Conservation (phyloP, 768 basidiomycete species). For the Termitomyces heimii region DNA sequence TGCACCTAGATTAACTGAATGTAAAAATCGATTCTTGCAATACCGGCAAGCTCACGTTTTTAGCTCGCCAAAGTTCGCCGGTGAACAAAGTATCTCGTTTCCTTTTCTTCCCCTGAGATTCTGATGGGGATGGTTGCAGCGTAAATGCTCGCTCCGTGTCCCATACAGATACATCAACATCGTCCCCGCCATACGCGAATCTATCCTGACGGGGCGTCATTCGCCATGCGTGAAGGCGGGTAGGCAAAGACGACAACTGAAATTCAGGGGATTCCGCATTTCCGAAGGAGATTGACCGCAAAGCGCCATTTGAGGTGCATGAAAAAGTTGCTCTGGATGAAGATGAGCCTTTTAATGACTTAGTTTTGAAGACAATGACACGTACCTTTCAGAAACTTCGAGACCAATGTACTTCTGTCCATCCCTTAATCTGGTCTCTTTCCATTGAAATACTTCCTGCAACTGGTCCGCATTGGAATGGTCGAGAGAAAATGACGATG, state of each 20-base stretch:
- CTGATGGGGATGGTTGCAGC: slow-evolving; percentile 15
- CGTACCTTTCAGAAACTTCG: slow-evolving; percentile 42
- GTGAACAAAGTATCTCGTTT: slow-evolving; percentile 58
- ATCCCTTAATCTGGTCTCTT: slow-evolving; percentile 50
- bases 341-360: background rate
- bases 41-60: slow-evolving; percentile 52
- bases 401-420: slow-evolving; percentile 61
- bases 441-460: slow-evolving; percentile 47
- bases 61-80: slow-evolving; percentile 80
- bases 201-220: slow-evolving; percentile 43
- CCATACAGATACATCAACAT: slow-evolving; percentile 84
- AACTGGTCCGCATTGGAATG: slow-evolving; percentile 30
- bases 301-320: slow-evolving; percentile 73
- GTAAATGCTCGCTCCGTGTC: slow-evolving; percentile 54
- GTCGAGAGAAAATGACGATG: slow-evolving; percentile 35
- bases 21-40: background rate
- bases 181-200: slow-evolving; percentile 82
- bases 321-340: slow-evolving; percentile 46
- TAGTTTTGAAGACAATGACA: background rate
- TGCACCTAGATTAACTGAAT: slow-evolving; percentile 36
- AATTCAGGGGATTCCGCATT: slow-evolving; percentile 16
- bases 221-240: slow-evolving; percentile 64
- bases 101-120: slow-evolving; percentile 41
- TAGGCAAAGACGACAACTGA: slow-evolving; percentile 47
- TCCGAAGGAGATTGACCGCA: slow-evolving; percentile 41